phyloP scores from a whole-genome alignment of 2,329 filamentous ascomycete genomes.

The Ophiostoma tasmaniense region DNA sequence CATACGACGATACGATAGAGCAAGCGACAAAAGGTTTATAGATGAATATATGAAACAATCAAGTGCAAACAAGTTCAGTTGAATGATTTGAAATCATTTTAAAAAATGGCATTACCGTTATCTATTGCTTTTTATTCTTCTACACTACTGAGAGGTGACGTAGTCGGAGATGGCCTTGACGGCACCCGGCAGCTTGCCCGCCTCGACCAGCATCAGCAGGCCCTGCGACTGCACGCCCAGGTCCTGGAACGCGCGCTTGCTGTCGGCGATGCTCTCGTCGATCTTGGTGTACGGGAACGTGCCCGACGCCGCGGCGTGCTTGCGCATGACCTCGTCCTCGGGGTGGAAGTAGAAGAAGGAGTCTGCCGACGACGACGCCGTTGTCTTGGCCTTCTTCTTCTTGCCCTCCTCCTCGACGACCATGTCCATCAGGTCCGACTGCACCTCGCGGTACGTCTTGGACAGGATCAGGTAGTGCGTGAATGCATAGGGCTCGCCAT shows the following conservation, averaged over 20 bases:
- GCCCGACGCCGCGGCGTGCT: slow-evolving; percentile 61
- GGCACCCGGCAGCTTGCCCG: slow-evolving; percentile 62
- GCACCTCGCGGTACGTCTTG: slow-evolving; percentile 85
- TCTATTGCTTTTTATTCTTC: neutral
- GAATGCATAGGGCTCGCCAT: slow-evolving; percentile 87
- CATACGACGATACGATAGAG: neutral
- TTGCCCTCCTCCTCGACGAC: slow-evolving; percentile 28
- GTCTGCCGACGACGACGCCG: neutral
- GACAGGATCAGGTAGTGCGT: slow-evolving; percentile 87
- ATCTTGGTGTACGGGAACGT: slow-evolving; percentile 73
- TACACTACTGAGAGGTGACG: slow-evolving; percentile 42
- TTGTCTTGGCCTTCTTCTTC: slow-evolving; percentile 46
- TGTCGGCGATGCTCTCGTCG: slow-evolving; percentile 74
- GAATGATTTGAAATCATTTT: no score
- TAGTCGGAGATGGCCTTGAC: slow-evolving; percentile 71
- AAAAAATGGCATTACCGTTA: neutral
- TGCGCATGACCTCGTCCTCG: slow-evolving; percentile 83
- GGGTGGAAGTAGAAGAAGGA: slow-evolving; percentile 84
- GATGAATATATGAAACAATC: neutral
- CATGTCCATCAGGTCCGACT: slow-evolving; percentile 52
- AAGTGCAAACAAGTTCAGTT: no score
- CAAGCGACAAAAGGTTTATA: neutral
- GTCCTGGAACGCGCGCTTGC: slow-evolving; percentile 91
- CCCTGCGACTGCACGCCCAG: slow-evolving; percentile 78
- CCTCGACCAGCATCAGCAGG: slow-evolving; percentile 80